These are phyloP conservation scores for Paspalum vaginatum DNA, from an alignment of 176 grass and related monocot genomes.

Conservation along the genomic window DNA sequence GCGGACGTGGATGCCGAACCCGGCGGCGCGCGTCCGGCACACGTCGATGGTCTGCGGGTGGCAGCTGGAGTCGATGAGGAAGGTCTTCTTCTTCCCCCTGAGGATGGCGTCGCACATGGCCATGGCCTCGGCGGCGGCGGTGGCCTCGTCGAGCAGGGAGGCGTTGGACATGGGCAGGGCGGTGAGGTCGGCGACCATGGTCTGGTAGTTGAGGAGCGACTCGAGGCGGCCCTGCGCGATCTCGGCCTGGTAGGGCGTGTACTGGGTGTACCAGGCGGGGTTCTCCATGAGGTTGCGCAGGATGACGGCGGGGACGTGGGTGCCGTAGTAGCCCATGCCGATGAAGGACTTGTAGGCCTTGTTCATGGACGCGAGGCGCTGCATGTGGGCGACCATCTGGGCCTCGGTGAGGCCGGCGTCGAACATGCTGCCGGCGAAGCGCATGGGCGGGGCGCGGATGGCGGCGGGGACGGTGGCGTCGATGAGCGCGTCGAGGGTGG, in stretches of 20 bases:
- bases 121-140: conserved; percentile 99
- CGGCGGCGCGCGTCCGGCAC: conserved; percentile 81
- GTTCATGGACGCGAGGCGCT: conserved; percentile 74
- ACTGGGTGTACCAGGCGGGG: conserved; percentile 99
- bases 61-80: conserved; percentile 91
- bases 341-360: conserved; percentile 90
- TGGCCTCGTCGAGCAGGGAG: conserved; percentile 94
- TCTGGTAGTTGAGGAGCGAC: conserved; percentile 98
- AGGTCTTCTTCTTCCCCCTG: conserved; percentile 83
- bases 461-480: conserved; percentile 76
- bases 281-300: conserved; percentile 99
- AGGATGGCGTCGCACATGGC: conserved; percentile 95
- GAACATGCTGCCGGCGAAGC: conserved; percentile 56
- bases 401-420: conserved; percentile 84
- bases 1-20: conserved; percentile 78
- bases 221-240: conserved; percentile 98
- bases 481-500: conserved; percentile 67
- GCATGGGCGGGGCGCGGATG: conserved; percentile 66
- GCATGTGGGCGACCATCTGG: conserved; percentile 91
- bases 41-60: conserved; percentile 94
- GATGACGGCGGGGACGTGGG: conserved; percentile 76
- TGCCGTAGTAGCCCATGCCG: conserved; percentile 97
- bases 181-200: conserved; percentile 91
- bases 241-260: conserved; percentile 99
- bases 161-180: conserved; percentile 98